A percentile compares a stretch with the other conserved stretches of the same genome.
Conservation (phyloP, 2,329 filamentous ascomycete species). For the Fusarium bactridioides region DNA sequence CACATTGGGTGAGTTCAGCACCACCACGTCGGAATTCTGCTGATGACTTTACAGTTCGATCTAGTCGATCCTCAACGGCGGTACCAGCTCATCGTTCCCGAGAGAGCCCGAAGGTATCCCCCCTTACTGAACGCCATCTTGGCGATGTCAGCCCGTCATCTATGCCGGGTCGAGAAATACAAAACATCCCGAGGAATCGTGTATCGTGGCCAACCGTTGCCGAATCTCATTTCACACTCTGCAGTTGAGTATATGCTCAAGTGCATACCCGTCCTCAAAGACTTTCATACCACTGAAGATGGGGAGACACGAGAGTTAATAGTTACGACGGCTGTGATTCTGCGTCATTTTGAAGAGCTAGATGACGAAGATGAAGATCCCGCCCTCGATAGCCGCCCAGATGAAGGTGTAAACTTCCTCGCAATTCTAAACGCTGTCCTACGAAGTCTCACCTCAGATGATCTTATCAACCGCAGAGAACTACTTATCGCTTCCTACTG, state of each 20-base stretch:
- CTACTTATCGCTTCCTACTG: conserved; percentile 28
- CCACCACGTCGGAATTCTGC: fast-evolving
- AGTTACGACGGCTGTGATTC: conserved; percentile 19
- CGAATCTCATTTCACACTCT: not conserved
- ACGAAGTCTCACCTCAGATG: conserved; percentile 19
- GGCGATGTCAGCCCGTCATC: conserved; percentile 20
- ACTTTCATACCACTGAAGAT: conserved; percentile 25
- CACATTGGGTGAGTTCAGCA: conserved; percentile 19
- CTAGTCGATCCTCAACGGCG: conserved; percentile 17
- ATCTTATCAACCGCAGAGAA: conserved; percentile 18
- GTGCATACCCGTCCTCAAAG: conserved; percentile 26
- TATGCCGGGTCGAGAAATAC: conserved; percentile 17
- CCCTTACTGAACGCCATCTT: conserved; percentile 28
- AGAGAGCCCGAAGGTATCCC: conserved; percentile 22
- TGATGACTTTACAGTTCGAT: not conserved
- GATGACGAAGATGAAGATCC: conserved; percentile 30
- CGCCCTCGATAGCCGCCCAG: fast-evolving
- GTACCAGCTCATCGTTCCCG: conserved; percentile 25
- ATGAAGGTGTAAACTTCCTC: conserved; percentile 26
- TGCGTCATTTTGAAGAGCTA: conserved; percentile 32
- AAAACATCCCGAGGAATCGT: conserved; percentile 3
- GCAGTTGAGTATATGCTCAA: conserved; percentile 38
- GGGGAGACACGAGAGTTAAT: conserved; percentile 31
- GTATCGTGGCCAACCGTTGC: conserved; percentile 23
- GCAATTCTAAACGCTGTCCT: conserved; percentile 29